These are phyloP conservation scores for Yarrowia sp. DNA, from an alignment of 805 yeast species.

Conservation along the genomic window DNA sequence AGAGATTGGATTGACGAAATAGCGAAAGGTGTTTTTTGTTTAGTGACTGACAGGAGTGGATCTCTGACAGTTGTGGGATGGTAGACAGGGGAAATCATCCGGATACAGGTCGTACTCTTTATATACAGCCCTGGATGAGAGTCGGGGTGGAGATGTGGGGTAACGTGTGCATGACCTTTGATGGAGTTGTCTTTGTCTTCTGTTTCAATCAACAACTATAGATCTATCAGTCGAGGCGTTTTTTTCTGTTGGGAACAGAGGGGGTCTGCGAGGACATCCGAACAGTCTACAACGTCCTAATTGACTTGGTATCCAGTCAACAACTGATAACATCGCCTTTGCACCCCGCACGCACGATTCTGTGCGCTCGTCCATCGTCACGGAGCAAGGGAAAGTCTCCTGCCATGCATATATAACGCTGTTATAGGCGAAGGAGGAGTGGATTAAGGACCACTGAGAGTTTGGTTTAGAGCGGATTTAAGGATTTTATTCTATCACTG, in stretches of 20 bases:
- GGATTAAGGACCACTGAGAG: not conserved
- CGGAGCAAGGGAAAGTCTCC: not conserved
- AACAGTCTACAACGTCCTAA: too few species aligned
- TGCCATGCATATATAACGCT: not conserved
- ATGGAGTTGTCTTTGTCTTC: constrained; percentile 1
- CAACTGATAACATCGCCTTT: not conserved
- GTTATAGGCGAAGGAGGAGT: not conserved
- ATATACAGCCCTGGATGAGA: not conserved
- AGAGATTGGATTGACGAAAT: not conserved
- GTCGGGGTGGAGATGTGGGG: constrained; percentile 2
- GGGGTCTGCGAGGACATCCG: not conserved
- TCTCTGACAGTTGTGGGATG: too few species aligned
- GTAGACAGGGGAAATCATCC: too few species aligned
- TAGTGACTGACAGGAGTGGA: too few species aligned
- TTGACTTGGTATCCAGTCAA: not conserved
- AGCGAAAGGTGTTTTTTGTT: not conserved
- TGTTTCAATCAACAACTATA: not conserved
- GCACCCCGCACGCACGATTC: not conserved
- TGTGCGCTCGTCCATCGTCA: not conserved
- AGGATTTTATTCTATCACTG: too few species aligned
- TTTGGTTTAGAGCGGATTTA: not conserved
- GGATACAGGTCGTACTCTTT: not conserved
- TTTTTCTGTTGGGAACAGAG: not conserved
- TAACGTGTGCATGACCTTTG: not conserved
- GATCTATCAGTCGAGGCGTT: not conserved